phyloP scores from a whole-genome alignment of 1,139 yeast genomes.

The Candida buenavistaensis region DNA sequence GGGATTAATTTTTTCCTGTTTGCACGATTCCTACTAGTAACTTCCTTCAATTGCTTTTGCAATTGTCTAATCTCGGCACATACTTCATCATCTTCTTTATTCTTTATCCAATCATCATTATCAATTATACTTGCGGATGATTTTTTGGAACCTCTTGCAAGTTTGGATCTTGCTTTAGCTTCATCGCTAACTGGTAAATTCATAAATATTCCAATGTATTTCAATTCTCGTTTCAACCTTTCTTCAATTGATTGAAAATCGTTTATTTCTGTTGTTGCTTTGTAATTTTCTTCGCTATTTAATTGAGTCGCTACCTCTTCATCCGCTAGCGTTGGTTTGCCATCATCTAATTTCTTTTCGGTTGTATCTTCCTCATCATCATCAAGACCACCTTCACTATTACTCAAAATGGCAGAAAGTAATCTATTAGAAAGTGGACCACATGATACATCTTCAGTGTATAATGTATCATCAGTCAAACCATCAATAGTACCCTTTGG shows the following conservation, averaged over 20 bases:
- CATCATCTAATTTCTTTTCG: slow-evolving; percentile 12
- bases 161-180: slow-evolving; percentile 20
- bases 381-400: slow-evolving; percentile 43
- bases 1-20: slow-evolving; percentile 70
- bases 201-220: slow-evolving; percentile 88
- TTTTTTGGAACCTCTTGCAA: slow-evolving; percentile 22
- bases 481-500: slow-evolving; percentile 65
- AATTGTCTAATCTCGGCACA: slow-evolving; percentile 77
- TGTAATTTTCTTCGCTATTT: slow-evolving; percentile 37
- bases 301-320: slow-evolving; percentile 45
- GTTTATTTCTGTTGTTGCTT: slow-evolving; percentile 31
- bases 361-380: slow-evolving; percentile 28
- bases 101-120: slow-evolving; percentile 72
- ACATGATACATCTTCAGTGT: slow-evolving; percentile 74
- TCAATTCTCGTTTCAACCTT: slow-evolving; percentile 79
- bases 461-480: slow-evolving; percentile 63
- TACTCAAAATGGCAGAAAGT: slow-evolving; percentile 72
- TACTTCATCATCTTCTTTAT: slow-evolving; percentile 92
- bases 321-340: slow-evolving; percentile 13
- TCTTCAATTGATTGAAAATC: slow-evolving; percentile 87
- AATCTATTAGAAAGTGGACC: slow-evolving; percentile 91
- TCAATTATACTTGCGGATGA: slow-evolving; percentile 45
- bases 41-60: slow-evolving; percentile 66
- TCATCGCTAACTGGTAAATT: slow-evolving; percentile 43
- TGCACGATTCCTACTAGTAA: slow-evolving; percentile 62